Base-by-base conservation (phyloP, 2,329 filamentous ascomycete genomes). In the Pyrenophora seminiperda region DNA sequence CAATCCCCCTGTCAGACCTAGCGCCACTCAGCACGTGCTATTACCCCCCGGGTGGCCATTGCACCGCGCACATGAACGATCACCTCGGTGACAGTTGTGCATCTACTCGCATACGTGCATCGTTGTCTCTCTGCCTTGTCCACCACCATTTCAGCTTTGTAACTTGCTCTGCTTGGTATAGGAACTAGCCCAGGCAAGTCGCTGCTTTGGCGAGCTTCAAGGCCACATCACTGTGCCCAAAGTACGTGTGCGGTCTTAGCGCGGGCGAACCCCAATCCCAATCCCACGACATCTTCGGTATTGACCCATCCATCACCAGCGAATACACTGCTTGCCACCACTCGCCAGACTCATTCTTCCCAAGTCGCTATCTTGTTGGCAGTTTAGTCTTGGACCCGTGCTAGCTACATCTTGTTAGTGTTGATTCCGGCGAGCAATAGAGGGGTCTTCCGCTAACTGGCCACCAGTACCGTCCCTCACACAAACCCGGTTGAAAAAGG, bases 381-480 rank as follows among this genome's bases (percentile, higher is more conserved):
- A 43, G 41, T 49, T 47, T 50, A 36, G 22, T 45, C 46, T 43
- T 44, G 24, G 47, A 29, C 37, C 30, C 36, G 53, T 40, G 50
- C 44, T 54, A 54, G 41, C 45, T 33, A 37, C 47, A 58, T 56
- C 24, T 46, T 58, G 63, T 70, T 53, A 68, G 68, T 67, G 38
- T 53, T 29, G 41, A 39, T 58, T 47, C 41, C 57, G 54, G 59
- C 54, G 42, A 47, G 15, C 31, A 56, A 61, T 59, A 59, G 65
- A 67, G 67, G 68, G 63, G 66, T 48, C 59, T 58, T 62, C 63
- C 64, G 62, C 68, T 72, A 66, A 72, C 57, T 61, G 56, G 38
- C 58, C 59, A 62, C 56, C 61, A 71, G 67, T 58, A 62, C 60
- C 56, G 56, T 54, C 52, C 51, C 52, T 59, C 59, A 59, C 59